Evolutionary conservation across 2,329 filamentous ascomycete genomes (phyloP).

Genomic region (Talaromyces sp.): DNA sequence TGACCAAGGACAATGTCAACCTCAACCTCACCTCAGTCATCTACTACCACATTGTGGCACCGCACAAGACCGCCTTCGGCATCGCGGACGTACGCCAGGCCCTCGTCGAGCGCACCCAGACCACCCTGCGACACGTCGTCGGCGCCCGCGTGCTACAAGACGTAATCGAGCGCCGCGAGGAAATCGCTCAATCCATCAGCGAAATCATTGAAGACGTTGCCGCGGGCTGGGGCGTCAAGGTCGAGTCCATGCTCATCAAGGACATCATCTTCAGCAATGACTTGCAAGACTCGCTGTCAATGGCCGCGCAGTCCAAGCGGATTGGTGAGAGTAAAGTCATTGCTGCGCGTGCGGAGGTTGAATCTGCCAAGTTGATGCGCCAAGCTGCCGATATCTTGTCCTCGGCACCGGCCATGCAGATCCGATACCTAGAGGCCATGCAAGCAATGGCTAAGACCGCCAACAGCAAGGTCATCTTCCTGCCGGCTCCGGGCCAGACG

Average conservation of each 20-base stretch:
- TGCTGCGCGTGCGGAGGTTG: conserved; percentile 91
- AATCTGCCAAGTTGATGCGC: conserved; percentile 82
- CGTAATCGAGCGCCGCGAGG: conserved; percentile 96
- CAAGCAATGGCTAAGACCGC: conserved; percentile 95
- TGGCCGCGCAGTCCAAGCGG: conserved; percentile 98
- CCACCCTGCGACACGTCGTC: conserved; percentile 92
- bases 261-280: conserved; percentile 97
- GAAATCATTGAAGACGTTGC: conserved; percentile 98
- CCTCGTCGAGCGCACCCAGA: conserved; percentile 97
- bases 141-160: conserved; percentile 94
- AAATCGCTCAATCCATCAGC: conserved; percentile 89
- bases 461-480: conserved; percentile 82
- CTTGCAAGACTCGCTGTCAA: conserved; percentile 90
- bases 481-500: conserved; percentile 64
- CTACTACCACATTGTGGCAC: conserved; percentile 95
- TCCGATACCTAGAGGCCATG: conserved; percentile 97
- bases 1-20: conserved; percentile 99
- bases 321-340: conserved; percentile 99
- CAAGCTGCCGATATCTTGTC: conserved; percentile 89
- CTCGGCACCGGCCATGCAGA: conserved; percentile 94
- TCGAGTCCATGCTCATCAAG: conserved; percentile 99
- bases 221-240: conserved; percentile 87
- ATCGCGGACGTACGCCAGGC: conserved; percentile 93
- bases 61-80: conserved; percentile 95
- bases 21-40: conserved; percentile 93